A percentile compares a stretch with the other conserved stretches of the same genome.
phyloP scores from a whole-genome alignment of 179 eudicot genomes.

The Carnegiea gigantea region DNA sequence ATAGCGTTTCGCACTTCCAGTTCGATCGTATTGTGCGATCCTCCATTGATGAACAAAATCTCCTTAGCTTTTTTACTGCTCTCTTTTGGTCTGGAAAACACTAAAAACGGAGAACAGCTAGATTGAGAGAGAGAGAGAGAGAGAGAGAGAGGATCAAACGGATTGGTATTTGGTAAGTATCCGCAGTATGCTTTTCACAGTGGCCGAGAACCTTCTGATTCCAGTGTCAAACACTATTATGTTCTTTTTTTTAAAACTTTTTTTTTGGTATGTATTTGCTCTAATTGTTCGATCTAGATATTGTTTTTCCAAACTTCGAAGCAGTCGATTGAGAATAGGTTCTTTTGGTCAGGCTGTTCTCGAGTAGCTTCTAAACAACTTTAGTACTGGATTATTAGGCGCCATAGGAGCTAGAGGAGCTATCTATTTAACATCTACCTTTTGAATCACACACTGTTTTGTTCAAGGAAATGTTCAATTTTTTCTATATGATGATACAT shows the following conservation, averaged over 20 bases:
- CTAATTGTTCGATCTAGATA: not conserved
- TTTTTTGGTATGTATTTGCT: not conserved
- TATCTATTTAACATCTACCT: no score
- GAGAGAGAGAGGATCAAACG: no score
- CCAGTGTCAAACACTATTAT: not conserved
- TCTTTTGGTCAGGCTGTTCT: not conserved
- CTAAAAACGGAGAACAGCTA: no score
- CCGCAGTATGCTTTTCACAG: not conserved
- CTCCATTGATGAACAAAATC: no score
- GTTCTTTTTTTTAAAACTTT: not conserved
- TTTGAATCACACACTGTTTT: not conserved
- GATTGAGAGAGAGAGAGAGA: no score
- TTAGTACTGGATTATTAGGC: no score
- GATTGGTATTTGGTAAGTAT: not conserved
- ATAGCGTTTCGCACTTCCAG: not conserved
- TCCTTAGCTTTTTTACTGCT: not conserved
- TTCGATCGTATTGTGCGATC: not conserved
- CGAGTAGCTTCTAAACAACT: not conserved
- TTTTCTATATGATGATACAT: no score
- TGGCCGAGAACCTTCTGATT: not conserved
- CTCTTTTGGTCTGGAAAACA: no score
- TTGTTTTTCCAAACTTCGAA: not conserved
- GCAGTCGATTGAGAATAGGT: not conserved
- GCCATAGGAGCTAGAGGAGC: no score
- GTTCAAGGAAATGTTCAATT: no score